Evolutionary conservation across 768 basidiomycete genomes (phyloP).

Genomic region (Hortiboletus campestris): DNA sequence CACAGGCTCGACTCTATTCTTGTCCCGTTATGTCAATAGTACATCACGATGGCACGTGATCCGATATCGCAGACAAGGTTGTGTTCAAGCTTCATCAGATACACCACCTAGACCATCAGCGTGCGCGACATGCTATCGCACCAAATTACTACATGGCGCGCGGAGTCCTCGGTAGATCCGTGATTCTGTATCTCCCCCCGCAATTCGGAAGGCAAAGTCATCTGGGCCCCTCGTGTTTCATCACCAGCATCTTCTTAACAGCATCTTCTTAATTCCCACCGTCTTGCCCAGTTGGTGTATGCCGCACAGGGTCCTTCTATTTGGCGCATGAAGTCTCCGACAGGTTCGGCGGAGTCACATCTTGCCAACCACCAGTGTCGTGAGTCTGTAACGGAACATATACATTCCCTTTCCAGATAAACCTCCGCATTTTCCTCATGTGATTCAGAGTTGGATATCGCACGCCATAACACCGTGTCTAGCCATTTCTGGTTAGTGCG

Average conservation of each 20-base stretch:
- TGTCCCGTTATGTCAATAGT: not conserved
- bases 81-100: not conserved
- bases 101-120: not conserved
- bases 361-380: slow-evolving; percentile 3
- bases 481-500: not conserved
- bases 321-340: slow-evolving; percentile 3
- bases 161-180: not conserved
- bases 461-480: not conserved
- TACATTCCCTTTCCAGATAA: not conserved
- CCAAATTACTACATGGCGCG: not conserved
- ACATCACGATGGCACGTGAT: slow-evolving; percentile 10
- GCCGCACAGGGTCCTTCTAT: not conserved
- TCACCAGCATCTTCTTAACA: not conserved
- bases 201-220: not conserved
- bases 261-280: not conserved
- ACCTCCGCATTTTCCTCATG: not conserved
- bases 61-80: not conserved
- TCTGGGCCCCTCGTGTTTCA: not conserved
- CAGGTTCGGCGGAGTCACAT: not conserved
- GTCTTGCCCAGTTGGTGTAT: not conserved
- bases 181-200: not conserved
- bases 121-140: not conserved
- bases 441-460: not conserved
- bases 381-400: not conserved
- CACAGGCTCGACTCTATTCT: too few relatives aligned